A percentile compares a stretch with the other conserved stretches of the same genome.
These are phyloP conservation scores for Hypoxylon sp. DNA, from an alignment of 2,329 filamentous ascomycete species.

Conservation along the genomic window DNA sequence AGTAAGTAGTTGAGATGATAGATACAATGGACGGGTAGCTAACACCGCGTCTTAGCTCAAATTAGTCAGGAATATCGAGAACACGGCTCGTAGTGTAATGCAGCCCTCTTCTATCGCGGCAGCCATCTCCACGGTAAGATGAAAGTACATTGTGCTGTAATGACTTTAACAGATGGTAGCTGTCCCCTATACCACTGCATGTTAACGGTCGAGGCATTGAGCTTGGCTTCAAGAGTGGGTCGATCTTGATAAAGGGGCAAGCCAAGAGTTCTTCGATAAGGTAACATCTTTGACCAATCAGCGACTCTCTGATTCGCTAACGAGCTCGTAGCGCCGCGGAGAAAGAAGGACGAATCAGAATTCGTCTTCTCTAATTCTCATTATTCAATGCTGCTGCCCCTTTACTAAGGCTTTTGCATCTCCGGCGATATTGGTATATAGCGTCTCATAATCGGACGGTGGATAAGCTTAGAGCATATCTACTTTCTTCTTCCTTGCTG, in stretches of 20 bases:
- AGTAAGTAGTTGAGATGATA: conserved; percentile 12
- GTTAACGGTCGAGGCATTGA: conserved; percentile 1
- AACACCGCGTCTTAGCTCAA: conserved; percentile 6
- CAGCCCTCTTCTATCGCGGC: background rate
- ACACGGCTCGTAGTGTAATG: background rate
- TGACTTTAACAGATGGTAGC: conserved; percentile 9
- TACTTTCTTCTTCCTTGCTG: background rate
- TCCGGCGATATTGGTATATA: conserved; percentile 22
- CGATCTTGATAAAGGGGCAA: conserved; percentile 13
- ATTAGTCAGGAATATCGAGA: background rate
- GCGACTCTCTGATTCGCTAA: background rate
- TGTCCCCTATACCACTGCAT: background rate
- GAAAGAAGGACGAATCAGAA: conserved; percentile 26
- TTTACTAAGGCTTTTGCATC: conserved; percentile 23
- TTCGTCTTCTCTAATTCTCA: conserved; percentile 16
- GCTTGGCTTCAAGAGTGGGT: conserved; percentile 6
- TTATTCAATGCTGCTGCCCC: conserved; percentile 24
- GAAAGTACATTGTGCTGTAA: background rate
- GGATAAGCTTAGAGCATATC: background rate
- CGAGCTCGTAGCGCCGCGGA: conserved; percentile 31
- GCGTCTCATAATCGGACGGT: background rate
- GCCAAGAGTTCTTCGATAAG: conserved; percentile 35
- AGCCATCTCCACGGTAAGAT: conserved; percentile 1
- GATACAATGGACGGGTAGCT: conserved; percentile 7
- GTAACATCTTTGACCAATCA: conserved; percentile 31